Evolutionary conservation across 805 yeast species (phyloP).

Genomic region (Vanderwaltozyma verrucispora): DNA sequence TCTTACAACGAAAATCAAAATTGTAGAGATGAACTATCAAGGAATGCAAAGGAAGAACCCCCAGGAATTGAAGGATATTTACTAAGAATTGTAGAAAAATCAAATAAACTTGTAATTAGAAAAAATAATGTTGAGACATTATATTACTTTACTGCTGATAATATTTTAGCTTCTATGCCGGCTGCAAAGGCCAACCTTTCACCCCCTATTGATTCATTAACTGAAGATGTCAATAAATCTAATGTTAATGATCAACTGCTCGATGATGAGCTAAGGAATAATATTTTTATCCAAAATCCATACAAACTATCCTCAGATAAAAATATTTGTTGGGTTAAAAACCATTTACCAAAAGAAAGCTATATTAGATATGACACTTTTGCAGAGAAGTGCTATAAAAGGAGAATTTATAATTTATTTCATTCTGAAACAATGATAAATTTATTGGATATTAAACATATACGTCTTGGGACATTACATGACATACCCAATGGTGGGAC

Average conservation of each 20-base stretch:
- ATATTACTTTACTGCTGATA: slow-evolving; percentile 55
- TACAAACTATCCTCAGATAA: slow-evolving; percentile 39
- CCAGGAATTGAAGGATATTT: slow-evolving; percentile 75
- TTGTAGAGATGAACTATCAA: no score
- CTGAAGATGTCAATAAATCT: no score
- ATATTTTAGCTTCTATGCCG: slow-evolving; percentile 48
- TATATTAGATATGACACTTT: slow-evolving; percentile 40
- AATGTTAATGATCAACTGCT: slow-evolving; percentile 10
- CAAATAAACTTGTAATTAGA: slow-evolving; percentile 29
- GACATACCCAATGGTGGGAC: neutral
- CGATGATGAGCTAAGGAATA: neutral
- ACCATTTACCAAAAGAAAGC: slow-evolving; percentile 23
- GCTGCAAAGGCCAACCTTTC: slow-evolving; percentile 56
- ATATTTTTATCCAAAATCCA: slow-evolving; percentile 32
- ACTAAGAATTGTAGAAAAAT: slow-evolving; percentile 44
- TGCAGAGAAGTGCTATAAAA: slow-evolving; percentile 56
- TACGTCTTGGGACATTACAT: slow-evolving; percentile 26
- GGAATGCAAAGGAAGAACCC: no score
- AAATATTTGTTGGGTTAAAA: slow-evolving; percentile 54
- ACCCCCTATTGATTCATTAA: slow-evolving; percentile 29
- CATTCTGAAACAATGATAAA: slow-evolving; percentile 56
- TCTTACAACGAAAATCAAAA: no score
- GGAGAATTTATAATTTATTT: slow-evolving; percentile 46
- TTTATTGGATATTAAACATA: slow-evolving; percentile 36
- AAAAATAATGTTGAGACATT: slow-evolving; percentile 41